Percentiles rank a stretch among this genome's conserved stretches.
These are phyloP conservation scores for Penicillium cosmopolitanum DNA, from an alignment of 495 filamentous ascomycete species.

Conservation along the genomic window DNA sequence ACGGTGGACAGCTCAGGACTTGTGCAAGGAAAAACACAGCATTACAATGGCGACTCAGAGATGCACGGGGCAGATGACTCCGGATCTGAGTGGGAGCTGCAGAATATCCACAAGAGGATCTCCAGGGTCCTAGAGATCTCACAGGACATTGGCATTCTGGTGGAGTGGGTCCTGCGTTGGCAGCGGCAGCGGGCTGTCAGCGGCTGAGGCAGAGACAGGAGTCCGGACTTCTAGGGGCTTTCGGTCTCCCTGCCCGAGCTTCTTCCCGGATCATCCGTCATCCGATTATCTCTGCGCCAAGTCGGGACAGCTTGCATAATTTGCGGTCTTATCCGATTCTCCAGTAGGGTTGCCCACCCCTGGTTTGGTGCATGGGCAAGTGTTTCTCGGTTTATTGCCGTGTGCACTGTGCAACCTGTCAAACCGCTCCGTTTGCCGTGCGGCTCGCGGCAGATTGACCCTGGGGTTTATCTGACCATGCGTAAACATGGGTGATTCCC, in stretches of 20 bases:
- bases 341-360: not conserved
- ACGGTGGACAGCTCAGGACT: conserved; percentile 43
- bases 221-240: not conserved
- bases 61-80: conserved; percentile 27
- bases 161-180: conserved; percentile 55
- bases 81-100: conserved; percentile 32
- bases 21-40: conserved; percentile 21
- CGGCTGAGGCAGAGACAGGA: conserved; percentile 19
- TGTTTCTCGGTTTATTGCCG: too few relatives aligned
- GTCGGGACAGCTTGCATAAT: not conserved
- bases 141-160: conserved; percentile 60
- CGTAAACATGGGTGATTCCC: too few relatives aligned
- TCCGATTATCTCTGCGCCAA: not conserved
- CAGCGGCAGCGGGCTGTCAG: conserved; percentile 32
- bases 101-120: conserved; percentile 44
- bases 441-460: too few relatives aligned
- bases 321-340: not conserved
- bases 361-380: not conserved
- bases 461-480: too few relatives aligned
- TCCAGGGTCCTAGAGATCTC: conserved; percentile 46
- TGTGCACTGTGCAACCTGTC: too few relatives aligned
- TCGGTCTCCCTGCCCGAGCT: not conserved
- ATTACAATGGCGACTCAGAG: conserved; percentile 22
- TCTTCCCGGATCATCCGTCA: not conserved
- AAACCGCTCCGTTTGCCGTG: too few relatives aligned